These are phyloP conservation scores for Acanthamoeba healyi DNA, from an alignment of 208 protist species.

Conservation along the genomic window DNA sequence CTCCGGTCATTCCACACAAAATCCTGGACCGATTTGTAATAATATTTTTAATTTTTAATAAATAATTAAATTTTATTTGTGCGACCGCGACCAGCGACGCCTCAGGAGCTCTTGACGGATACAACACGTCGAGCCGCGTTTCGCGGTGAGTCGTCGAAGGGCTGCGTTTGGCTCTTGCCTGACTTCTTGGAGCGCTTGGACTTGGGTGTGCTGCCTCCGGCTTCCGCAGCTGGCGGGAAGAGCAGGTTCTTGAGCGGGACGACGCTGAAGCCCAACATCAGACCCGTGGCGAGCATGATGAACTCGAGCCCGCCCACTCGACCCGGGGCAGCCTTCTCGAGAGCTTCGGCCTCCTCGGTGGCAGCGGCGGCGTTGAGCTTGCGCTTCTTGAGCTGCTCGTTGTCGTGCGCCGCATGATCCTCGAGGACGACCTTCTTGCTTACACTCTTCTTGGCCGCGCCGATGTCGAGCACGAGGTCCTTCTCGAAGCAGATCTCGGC, in stretches of 20 bases:
- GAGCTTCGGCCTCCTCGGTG: neutral
- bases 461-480: neutral
- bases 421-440: neutral
- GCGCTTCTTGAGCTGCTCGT: neutral
- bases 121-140: neutral
- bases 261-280: neutral
- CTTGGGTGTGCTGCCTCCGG: neutral
- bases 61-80: neutral
- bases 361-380: neutral
- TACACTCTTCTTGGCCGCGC: neutral
- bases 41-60: neutral
- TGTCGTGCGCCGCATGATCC: neutral
- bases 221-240: neutral
- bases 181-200: neutral
- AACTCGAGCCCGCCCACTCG: neutral
- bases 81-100: too few species aligned
- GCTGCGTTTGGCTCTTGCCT: neutral
- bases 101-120: neutral
- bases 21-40: neutral
- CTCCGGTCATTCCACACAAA: too few species aligned
- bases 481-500: slow-evolving; percentile 46
- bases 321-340: neutral
- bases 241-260: slow-evolving; percentile 5
- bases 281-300: neutral
- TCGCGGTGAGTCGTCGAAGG: too few species aligned